Base-by-base conservation (phyloP, 2,329 filamentous ascomycete genomes). In the Fusarium tuaranense region DNA sequence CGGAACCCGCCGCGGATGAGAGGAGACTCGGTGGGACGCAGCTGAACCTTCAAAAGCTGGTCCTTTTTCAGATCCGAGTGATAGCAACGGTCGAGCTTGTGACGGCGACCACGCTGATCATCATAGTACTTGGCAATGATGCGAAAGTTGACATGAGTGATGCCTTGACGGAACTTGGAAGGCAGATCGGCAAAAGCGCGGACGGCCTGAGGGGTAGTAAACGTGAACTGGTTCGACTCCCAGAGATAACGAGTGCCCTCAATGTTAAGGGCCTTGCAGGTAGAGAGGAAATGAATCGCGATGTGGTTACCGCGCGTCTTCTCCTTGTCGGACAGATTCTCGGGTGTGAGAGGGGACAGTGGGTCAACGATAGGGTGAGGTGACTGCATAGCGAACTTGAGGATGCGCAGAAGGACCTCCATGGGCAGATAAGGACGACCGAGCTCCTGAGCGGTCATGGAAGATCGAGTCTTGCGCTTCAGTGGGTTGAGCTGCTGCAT, bases 41-140 rank as follows among this genome's bases (percentile, higher is more conserved):
- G 81, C 30, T 84, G 80, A 5, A 88, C 82, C 48, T 81, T 83
- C 39, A 89, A 81, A 12, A 77, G 78, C 20, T 87, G 80, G 8
- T 84, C 80, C 63, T 82, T 85, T 68, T 82, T 85, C 48, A 88
- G 72, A 48, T 83, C 82, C 3, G 80, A 79, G 70, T 88, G 87
- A 71, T 88, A 86, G 10, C 79, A 80, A 25, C 79, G 81, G 30
- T 82, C 82, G 53, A 87, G 80, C 70, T 82, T 84, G 71, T 86
- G 86, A 41, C 82, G 84, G 13, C 81, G 80, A 57, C 64, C 60
- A 4, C 78, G 81, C 57, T 86, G 83, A 59, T 90, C 88, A 65
- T 90, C 88, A 70, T 89, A 91, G 77, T 88, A 90, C 62, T 83
- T 84, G 12, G 88, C 88, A 68, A 90, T 86, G 75, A 90, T 81